Evolutionary conservation across 768 basidiomycete genomes (phyloP), one percentile per base, ranked within the genome.

Genomic region (Mycena rosella): DNA sequence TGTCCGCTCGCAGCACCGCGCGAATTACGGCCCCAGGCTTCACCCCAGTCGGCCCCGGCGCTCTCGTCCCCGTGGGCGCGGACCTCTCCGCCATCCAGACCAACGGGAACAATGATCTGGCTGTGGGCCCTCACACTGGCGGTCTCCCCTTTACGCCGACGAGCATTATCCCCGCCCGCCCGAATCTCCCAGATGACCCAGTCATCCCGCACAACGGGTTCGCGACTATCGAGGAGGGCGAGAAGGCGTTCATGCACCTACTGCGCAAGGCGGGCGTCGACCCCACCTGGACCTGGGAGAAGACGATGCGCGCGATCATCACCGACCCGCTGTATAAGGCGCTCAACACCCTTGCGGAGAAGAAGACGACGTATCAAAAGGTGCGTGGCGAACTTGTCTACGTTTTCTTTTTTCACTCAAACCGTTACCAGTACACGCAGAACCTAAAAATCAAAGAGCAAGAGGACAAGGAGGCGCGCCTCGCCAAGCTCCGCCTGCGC

Each of bases 261-360:
- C 80, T 99, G 73, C 87, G 91, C 73, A 95, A 95, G 80, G 92
- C 94, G 51, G 94, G 94, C 34, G 93, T 99, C 47, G 94, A 95
- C 79, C 90, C 92, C 49, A 91, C 87, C 69, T 98, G 95, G 94
- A 95, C 95, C 36, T 99, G 98, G 98, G 98, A 99, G 78, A 91
- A 94, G 82, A 96, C 96, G 59, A 98, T 99, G 94, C 88, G 96
- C 76, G 93, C 95, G 74, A 96, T 98, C 79, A 97, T 99, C 80
- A 98, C 96, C 73, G 97, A 99, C 83, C 97, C 98, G 48, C 80
- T 98, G 71, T 99, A 98, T 83, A 96, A 95, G 82, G 92, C 96
- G 48, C 85, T 99, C 67, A 93, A 93, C 76, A 95, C 93, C 49
- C 85, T 98, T 52, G 95, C 95, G 18, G 96, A 99, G 81, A 96